Percentiles rank a stretch among this genome's conserved stretches.
Evolutionary conservation across 2,329 filamentous ascomycete genomes (phyloP).

Genomic region (Mariannaea sp.): DNA sequence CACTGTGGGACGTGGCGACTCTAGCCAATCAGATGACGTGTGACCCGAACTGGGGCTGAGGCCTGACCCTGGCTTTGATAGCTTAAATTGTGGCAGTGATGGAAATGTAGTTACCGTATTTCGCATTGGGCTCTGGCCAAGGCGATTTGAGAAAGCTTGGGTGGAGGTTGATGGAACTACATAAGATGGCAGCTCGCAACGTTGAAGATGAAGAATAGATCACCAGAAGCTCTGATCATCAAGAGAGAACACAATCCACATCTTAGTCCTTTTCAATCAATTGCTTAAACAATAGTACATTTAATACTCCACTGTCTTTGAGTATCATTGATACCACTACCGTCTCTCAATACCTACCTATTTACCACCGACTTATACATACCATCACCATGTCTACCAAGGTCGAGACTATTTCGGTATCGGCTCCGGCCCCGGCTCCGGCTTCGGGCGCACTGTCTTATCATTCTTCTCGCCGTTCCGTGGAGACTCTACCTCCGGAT

Average conservation of each 20-base stretch:
- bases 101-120: neutral
- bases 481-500: slow-evolving; percentile 37
- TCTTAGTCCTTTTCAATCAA: no score
- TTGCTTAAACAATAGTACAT: no score
- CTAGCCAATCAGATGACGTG: slow-evolving; percentile 21
- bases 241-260: no score
- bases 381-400: slow-evolving; percentile 20
- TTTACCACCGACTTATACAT: neutral
- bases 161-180: neutral
- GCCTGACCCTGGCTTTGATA: neutral
- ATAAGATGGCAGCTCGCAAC: neutral
- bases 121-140: slow-evolving; percentile 14
- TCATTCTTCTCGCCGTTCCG: slow-evolving; percentile 14
- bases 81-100: neutral
- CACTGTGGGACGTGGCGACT: slow-evolving; percentile 3
- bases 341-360: neutral
- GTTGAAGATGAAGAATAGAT: neutral
- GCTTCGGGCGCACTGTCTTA: no score
- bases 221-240: neutral
- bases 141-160: neutral
- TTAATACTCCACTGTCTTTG: neutral
- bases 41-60: slow-evolving; percentile 18
- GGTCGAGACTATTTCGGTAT: neutral
- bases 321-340: neutral
- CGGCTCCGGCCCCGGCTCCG: neutral